Conservation (phyloP, 208 protist species). For the Sergeia podlipaevii region DNA sequence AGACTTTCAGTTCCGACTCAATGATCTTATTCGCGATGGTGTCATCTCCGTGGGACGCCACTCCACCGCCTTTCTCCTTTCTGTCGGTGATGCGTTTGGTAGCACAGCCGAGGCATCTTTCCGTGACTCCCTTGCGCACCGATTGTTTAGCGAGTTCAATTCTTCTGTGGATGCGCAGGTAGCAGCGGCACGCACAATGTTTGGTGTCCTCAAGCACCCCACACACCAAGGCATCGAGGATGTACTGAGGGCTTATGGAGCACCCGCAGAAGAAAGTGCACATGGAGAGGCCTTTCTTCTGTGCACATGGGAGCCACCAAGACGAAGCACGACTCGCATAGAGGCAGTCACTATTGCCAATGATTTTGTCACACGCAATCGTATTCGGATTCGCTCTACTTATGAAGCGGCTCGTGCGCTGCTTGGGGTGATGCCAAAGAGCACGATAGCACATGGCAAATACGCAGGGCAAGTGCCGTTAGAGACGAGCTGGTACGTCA, state of each 20-base stretch:
- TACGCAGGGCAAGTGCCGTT: slow-evolving; percentile 78
- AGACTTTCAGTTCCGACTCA: slow-evolving; percentile 60
- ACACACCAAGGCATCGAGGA: slow-evolving; percentile 32
- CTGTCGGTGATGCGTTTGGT: slow-evolving; percentile 22
- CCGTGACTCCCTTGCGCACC: slow-evolving; percentile 15
- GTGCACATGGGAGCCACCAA: slow-evolving; percentile 51
- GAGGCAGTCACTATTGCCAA: slow-evolving; percentile 72
- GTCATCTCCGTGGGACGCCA: slow-evolving; percentile 22
- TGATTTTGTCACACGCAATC: slow-evolving; percentile 85
- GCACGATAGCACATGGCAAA: slow-evolving; percentile 61
- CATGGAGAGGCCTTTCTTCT: background rate
- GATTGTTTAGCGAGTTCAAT: slow-evolving; percentile 27
- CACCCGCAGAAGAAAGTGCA: background rate
- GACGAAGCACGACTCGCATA: slow-evolving; percentile 27
- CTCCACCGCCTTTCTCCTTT: slow-evolving; percentile 15
- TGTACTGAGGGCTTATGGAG: slow-evolving; percentile 10
- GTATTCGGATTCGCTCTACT: slow-evolving; percentile 39
- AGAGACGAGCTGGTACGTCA: slow-evolving; percentile 76
- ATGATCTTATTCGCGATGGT: slow-evolving; percentile 42
- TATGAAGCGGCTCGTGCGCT: slow-evolving; percentile 72
- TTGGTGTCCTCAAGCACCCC: slow-evolving; percentile 44
- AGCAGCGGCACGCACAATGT: slow-evolving; percentile 36
- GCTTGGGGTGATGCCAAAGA: slow-evolving; percentile 72
- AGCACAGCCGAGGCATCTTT: slow-evolving; percentile 25
- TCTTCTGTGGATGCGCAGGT: slow-evolving; percentile 30